phyloP scores from a whole-genome alignment of 192 early-diverging fungal species.

The Podochytrium sp. region DNA sequence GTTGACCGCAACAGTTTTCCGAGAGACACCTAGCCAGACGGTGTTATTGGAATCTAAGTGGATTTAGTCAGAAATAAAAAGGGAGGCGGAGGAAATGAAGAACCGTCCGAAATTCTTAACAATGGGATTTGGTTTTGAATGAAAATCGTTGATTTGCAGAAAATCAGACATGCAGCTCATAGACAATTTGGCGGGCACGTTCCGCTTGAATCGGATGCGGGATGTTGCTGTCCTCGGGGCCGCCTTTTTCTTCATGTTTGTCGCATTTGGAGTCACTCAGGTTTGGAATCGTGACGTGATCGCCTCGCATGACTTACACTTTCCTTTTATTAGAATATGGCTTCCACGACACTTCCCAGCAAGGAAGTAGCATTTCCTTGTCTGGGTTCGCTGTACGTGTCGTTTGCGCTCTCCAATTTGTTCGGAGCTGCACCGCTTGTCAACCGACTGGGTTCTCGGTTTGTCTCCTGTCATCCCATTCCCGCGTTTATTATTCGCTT shows the following conservation, averaged over 20 bases:
- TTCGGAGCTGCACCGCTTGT: constrained; percentile 27
- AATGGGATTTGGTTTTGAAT: no score
- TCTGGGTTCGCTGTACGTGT: constrained; percentile 26
- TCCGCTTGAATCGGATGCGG: constrained; percentile 17
- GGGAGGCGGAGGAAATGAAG: no score
- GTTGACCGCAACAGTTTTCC: no score
- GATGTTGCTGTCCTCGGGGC: constrained; percentile 9
- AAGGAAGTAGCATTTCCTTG: constrained; percentile 11
- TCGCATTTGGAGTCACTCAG: constrained; percentile 8
- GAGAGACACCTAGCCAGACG: no score
- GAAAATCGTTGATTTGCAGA: no score
- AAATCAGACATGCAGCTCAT: no score
- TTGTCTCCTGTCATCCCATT: background rate
- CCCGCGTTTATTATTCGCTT: background rate
- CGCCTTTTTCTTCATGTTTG: constrained; percentile 22
- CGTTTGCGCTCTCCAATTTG: constrained; percentile 32
- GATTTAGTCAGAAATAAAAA: no score
- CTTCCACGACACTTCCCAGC: constrained; percentile 13
- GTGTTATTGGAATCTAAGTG: no score
- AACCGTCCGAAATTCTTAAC: no score
- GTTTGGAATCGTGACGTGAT: background rate
- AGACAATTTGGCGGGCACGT: no score
- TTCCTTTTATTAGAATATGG: constrained; percentile 4
- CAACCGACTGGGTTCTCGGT: constrained; percentile 26
- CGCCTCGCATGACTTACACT: background rate